A percentile compares a stretch with the other conserved stretches of the same genome.
phyloP scores from a whole-genome alignment of 2,329 filamentous ascomycete species.

The Phaeosphaeria sp. region DNA sequence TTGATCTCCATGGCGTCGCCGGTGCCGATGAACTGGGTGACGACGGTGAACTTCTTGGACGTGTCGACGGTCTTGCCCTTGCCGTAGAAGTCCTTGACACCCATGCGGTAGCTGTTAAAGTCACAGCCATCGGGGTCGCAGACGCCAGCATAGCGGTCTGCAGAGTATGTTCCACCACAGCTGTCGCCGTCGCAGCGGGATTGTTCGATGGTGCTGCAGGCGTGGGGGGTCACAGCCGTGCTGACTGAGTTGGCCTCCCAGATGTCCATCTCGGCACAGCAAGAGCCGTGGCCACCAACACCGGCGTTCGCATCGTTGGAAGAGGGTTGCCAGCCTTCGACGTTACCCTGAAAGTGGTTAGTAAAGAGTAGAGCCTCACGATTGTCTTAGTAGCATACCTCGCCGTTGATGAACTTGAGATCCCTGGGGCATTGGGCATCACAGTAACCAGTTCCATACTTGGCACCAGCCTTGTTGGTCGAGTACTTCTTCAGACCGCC shows the following conservation, averaged over 20 bases:
- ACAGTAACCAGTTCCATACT: constrained; percentile 56
- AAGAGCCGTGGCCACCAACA: constrained; percentile 62
- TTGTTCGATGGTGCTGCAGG: constrained; percentile 62
- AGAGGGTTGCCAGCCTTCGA: constrained; percentile 61
- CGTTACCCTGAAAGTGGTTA: constrained; percentile 53
- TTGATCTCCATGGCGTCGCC: constrained; percentile 54
- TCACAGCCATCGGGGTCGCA: constrained; percentile 74
- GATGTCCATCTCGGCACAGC: constrained; percentile 69
- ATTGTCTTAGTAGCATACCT: constrained; percentile 24
- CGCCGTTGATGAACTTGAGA: constrained; percentile 60
- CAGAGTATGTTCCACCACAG: constrained; percentile 54
- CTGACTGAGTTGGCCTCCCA: constrained; percentile 72
- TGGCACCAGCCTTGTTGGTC: constrained; percentile 60
- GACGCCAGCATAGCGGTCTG: constrained; percentile 66
- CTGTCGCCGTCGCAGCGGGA: constrained; percentile 59
- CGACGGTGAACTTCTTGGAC: constrained; percentile 52
- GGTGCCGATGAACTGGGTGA: constrained; percentile 57
- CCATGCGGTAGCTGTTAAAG: constrained; percentile 66
- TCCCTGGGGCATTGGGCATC: constrained; percentile 47
- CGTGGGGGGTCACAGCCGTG: constrained; percentile 69
- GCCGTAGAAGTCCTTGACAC: constrained; percentile 68
- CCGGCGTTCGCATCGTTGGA: constrained; percentile 62
- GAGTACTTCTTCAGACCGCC: constrained; percentile 60
- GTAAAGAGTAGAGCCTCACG: no score
- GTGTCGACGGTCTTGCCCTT: constrained; percentile 56